phyloP scores from a whole-genome alignment of 495 filamentous ascomycete genomes.

The Cercophora newfieldiana region DNA sequence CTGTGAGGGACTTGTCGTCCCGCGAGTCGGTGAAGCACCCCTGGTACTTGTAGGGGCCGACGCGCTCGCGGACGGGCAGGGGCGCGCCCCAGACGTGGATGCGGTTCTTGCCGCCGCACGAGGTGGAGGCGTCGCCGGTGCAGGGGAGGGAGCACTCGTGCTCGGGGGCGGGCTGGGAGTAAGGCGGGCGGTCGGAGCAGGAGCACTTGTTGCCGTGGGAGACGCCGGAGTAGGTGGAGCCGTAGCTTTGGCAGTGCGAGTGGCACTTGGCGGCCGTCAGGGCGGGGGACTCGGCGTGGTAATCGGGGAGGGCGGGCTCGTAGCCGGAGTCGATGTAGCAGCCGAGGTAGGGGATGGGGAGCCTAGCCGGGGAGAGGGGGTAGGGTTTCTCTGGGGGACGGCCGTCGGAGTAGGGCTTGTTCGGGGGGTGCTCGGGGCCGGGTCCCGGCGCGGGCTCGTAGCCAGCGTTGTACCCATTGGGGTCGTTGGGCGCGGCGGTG shows the following conservation, averaged over 20 bases:
- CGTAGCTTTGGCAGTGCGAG: not conserved
- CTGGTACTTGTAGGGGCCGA: not conserved
- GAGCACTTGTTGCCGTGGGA: not conserved
- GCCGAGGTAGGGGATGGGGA: not conserved
- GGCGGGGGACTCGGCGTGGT: not conserved
- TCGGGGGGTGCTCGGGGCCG: no score
- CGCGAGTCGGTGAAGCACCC: constrained; percentile 4
- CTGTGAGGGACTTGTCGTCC: not conserved
- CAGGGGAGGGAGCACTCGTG: not conserved
- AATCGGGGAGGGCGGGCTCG: not conserved
- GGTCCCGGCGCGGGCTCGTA: no score
- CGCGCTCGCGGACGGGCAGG: not conserved
- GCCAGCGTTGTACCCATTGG: not conserved
- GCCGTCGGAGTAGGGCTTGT: not conserved
- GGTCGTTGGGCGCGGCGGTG: not conserved
- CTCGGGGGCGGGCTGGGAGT: not conserved
- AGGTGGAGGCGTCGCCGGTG: not conserved
- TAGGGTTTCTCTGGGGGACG: not conserved
- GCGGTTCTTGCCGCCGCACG: no score
- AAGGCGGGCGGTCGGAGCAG: not conserved
- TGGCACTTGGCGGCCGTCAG: not conserved
- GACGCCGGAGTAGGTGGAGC: not conserved
- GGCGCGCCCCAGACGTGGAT: no score
- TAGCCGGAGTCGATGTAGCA: not conserved
- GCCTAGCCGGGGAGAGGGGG: not conserved